Evolutionary conservation across 164 flowering plant genomes (phyloP).

Genomic region (Aristolochia californica): DNA sequence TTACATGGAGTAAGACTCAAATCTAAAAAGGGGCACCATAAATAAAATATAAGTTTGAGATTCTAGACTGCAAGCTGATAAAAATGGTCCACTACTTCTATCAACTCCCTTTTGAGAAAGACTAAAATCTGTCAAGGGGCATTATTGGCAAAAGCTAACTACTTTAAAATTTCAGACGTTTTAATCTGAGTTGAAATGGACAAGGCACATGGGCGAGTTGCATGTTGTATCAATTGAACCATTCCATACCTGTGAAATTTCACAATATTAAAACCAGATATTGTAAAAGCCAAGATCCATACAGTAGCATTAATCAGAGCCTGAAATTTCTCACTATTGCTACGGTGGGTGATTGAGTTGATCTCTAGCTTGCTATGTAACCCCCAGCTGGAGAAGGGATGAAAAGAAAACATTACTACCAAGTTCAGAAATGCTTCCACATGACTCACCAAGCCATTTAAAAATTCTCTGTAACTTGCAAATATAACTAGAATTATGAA

Average conservation of each 20-base stretch:
- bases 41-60: no score
- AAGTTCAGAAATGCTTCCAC: not conserved
- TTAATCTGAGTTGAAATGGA: not conserved
- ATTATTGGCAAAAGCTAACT: not conserved
- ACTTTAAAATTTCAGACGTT: not conserved
- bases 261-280: not conserved
- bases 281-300: not conserved
- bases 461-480: no score
- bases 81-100: no score
- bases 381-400: not conserved
- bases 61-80: no score
- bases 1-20: no score
- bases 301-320: not conserved
- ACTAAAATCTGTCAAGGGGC: no score
- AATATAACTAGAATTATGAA: no score
- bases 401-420: not conserved
- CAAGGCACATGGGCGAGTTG: not conserved
- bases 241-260: not conserved
- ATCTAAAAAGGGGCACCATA: no score
- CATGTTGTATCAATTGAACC: not conserved
- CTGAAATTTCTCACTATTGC: not conserved
- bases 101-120: no score
- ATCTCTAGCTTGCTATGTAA: not conserved
- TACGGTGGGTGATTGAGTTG: not conserved
- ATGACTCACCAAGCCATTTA: no score